phyloP scores from a whole-genome alignment of 768 basidiomycete species.

The Termitomyces titanicus region DNA sequence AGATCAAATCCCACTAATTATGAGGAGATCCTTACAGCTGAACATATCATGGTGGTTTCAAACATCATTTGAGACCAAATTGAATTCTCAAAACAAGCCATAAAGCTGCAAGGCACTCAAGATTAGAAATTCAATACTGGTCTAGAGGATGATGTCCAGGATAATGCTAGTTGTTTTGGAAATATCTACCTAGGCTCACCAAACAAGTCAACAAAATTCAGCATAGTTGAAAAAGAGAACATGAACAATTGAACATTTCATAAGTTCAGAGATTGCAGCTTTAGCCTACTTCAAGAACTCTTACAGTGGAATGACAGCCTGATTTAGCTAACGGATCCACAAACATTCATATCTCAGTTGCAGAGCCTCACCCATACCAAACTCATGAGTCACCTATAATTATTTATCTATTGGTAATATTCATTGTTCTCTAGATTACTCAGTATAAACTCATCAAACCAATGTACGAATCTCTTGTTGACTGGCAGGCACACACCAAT shows the following conservation, averaged over 20 bases:
- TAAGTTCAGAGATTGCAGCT: not conserved
- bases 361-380: not conserved
- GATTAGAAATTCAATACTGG: not conserved
- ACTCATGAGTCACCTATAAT: not conserved
- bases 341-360: not conserved
- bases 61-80: not conserved
- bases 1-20: not conserved
- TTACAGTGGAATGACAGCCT: not conserved
- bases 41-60: not conserved
- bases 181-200: conserved; percentile 1
- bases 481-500: not conserved
- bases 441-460: not conserved
- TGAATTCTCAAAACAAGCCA: not conserved
- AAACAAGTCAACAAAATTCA: not conserved
- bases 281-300: not conserved
- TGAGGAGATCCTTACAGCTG: not conserved
- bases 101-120: not conserved
- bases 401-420: not conserved
- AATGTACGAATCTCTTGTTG: not conserved
- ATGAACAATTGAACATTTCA: not conserved
- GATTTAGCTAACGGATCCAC: not conserved
- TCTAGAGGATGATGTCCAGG: not conserved
- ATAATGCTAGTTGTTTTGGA: not conserved
- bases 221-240: not conserved
- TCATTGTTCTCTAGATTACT: not conserved